A percentile compares a stretch with the other conserved stretches of the same genome.
These are phyloP conservation scores for Penicillium samsonianum DNA, from an alignment of 495 filamentous ascomycete species.

Conservation along the genomic window DNA sequence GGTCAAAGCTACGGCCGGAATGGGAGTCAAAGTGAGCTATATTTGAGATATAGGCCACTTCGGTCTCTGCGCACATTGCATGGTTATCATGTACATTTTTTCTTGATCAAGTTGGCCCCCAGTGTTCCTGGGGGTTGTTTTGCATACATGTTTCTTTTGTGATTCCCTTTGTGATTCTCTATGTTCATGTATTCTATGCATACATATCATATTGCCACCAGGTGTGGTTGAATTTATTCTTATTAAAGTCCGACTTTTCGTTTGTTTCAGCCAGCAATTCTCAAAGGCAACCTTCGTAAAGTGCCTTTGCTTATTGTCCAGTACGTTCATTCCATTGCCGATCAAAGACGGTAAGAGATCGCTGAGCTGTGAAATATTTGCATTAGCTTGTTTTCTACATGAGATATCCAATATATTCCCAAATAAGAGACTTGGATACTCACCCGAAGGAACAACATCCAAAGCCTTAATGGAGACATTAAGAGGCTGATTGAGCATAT, in stretches of 20 bases:
- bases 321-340: slow-evolving; percentile 16
- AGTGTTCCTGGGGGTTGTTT: not conserved
- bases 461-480: too few relatives aligned
- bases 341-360: slow-evolving; percentile 21
- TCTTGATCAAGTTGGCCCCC: slow-evolving; percentile 7
- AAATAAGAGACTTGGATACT: too few relatives aligned
- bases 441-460: too few relatives aligned
- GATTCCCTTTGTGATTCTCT: slow-evolving; percentile 28
- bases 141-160: slow-evolving; percentile 28
- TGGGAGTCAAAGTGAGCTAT: slow-evolving; percentile 98
- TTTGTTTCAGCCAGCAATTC: not conserved
- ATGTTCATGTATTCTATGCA: slow-evolving; percentile 13
- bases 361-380: slow-evolving; percentile 22
- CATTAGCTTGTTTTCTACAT: too few relatives aligned
- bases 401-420: too few relatives aligned
- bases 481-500: too few relatives aligned
- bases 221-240: slow-evolving; percentile 6
- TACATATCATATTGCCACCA: slow-evolving; percentile 14
- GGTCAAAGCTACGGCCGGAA: slow-evolving; percentile 80
- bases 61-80: slow-evolving; percentile 12
- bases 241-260: not conserved
- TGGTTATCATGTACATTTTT: slow-evolving; percentile 23
- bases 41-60: slow-evolving; percentile 54
- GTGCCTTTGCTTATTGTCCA: not conserved
- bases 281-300: not conserved